phyloP scores from a whole-genome alignment of 2,329 filamentous ascomycete genomes.

The Aureobasidium uvarum region DNA sequence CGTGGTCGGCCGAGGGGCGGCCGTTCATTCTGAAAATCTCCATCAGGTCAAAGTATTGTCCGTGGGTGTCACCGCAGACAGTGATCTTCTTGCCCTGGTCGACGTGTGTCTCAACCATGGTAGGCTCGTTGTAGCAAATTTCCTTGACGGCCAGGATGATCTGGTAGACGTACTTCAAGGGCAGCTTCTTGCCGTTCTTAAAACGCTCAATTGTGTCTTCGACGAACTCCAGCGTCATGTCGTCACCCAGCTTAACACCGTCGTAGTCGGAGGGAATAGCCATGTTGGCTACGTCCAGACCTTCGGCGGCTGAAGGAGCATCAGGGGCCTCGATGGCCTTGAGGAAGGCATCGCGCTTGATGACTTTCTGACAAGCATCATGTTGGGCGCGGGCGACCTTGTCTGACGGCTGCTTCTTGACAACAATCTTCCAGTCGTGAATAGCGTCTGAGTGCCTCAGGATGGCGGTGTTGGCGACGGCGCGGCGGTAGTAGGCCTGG shows the following conservation, averaged over 20 bases:
- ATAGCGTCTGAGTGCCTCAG: slow-evolving; percentile 84
- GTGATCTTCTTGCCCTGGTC: slow-evolving; percentile 76
- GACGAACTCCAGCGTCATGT: slow-evolving; percentile 96
- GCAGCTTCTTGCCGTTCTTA: slow-evolving; percentile 92
- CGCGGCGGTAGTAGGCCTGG: slow-evolving; percentile 83
- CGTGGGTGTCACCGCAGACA: slow-evolving; percentile 96
- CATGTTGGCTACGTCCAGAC: slow-evolving; percentile 83
- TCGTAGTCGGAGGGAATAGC: slow-evolving; percentile 81
- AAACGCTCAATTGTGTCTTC: slow-evolving; percentile 97
- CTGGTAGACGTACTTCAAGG: slow-evolving; percentile 96
- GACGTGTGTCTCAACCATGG: slow-evolving; percentile 92
- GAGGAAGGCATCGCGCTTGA: slow-evolving; percentile 88
- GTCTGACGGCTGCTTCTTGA: slow-evolving; percentile 81
- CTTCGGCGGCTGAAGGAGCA: slow-evolving; percentile 87
- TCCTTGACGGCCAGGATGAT: slow-evolving; percentile 89
- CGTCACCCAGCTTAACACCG: slow-evolving; percentile 69
- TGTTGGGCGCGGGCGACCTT: slow-evolving; percentile 89
- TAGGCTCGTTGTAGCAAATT: slow-evolving; percentile 86
- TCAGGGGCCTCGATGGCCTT: slow-evolving; percentile 93
- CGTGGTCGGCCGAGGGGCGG: slow-evolving; percentile 77
- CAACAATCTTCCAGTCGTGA: slow-evolving; percentile 87
- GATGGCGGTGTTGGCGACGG: slow-evolving; percentile 87
- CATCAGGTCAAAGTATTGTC: slow-evolving; percentile 93
- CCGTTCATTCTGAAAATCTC: slow-evolving; percentile 94
- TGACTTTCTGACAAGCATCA: slow-evolving; percentile 90